Conservation (phyloP, 1,284 basidiomycete genomes). For the Moesziomyces sp. region DNA sequence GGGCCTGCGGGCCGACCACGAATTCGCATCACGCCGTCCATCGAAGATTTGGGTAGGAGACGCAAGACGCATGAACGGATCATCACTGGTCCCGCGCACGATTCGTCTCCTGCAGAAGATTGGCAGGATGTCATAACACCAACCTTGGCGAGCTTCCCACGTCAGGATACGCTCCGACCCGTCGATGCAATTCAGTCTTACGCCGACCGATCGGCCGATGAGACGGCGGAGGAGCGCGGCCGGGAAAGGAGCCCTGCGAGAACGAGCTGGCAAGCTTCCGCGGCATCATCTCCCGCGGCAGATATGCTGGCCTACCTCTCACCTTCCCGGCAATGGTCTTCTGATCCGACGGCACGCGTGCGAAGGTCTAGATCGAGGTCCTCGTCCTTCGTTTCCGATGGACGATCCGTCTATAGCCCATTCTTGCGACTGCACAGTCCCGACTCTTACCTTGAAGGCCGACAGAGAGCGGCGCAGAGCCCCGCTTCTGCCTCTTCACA, state of each 20-base stretch:
- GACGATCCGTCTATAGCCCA: not conserved
- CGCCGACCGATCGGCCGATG: slow-evolving; percentile 1
- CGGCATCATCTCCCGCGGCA: not conserved
- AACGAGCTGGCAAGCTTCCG: not conserved
- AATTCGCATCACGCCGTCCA: slow-evolving; percentile 61
- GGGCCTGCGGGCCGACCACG: slow-evolving; percentile 37
- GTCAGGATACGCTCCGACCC: slow-evolving; percentile 24
- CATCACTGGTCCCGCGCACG: slow-evolving; percentile 13
- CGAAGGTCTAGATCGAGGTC: slow-evolving; percentile 28
- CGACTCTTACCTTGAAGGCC: slow-evolving; percentile 18
- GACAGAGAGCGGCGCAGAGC: slow-evolving; percentile 2
- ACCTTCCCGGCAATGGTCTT: slow-evolving; percentile 16
- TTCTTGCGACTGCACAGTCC: slow-evolving; percentile 2
- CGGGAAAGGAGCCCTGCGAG: not conserved
- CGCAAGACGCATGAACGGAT: slow-evolving; percentile 36
- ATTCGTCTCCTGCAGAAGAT: slow-evolving; percentile 7
- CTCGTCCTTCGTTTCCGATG: slow-evolving; percentile 23
- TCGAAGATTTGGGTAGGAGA: slow-evolving; percentile 53
- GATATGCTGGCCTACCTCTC: not conserved
- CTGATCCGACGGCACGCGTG: slow-evolving; percentile 25
- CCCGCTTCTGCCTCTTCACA: slow-evolving; percentile 18
- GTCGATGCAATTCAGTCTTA: slow-evolving; percentile 29
- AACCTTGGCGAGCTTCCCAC: slow-evolving; percentile 3
- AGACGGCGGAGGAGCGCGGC: not conserved
- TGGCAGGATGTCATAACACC: slow-evolving; percentile 35